Evolutionary conservation across 495 filamentous ascomycete genomes (phyloP).

Genomic region (Durotheca rogersii): DNA sequence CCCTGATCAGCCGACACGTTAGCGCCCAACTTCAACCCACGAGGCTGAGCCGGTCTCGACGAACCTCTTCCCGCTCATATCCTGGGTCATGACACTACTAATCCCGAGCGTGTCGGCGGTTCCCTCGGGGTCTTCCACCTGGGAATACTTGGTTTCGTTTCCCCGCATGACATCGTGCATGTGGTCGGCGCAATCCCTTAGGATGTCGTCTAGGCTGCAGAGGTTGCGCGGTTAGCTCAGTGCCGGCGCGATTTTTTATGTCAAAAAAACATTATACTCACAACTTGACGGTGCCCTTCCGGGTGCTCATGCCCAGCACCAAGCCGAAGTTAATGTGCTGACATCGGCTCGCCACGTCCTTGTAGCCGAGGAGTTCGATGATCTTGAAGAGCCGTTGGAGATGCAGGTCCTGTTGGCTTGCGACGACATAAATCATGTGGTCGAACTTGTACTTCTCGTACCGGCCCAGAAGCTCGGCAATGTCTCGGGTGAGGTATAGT

Average conservation of each 20-base stretch:
- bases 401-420: slow-evolving; percentile 61
- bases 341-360: slow-evolving; percentile 57
- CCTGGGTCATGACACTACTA: slow-evolving; percentile 64
- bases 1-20: slow-evolving; percentile 37
- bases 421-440: slow-evolving; percentile 69
- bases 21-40: too few species aligned
- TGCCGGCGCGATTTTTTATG: not conserved
- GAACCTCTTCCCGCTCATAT: slow-evolving; percentile 65
- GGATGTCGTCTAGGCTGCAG: slow-evolving; percentile 62
- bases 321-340: slow-evolving; percentile 66
- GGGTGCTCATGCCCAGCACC: slow-evolving; percentile 63
- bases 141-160: slow-evolving; percentile 59
- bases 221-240: slow-evolving; percentile 27
- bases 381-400: slow-evolving; percentile 67
- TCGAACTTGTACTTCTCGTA: slow-evolving; percentile 65
- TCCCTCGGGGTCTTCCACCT: slow-evolving; percentile 57
- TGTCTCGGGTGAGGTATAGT: slow-evolving; percentile 66
- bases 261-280: slow-evolving; percentile 12
- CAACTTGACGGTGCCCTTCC: slow-evolving; percentile 54
- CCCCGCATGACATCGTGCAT: slow-evolving; percentile 68
- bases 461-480: slow-evolving; percentile 60
- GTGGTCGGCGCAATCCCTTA: slow-evolving; percentile 59
- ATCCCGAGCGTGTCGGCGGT: slow-evolving; percentile 62
- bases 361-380: slow-evolving; percentile 58
- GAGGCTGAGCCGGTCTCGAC: slow-evolving; percentile 3